A percentile compares a stretch with the other conserved stretches of the same genome.
These are phyloP conservation scores for Phytopythium cucurbitacearum DNA, from an alignment of 352 stramenopile genomes.

Conservation along the genomic window DNA sequence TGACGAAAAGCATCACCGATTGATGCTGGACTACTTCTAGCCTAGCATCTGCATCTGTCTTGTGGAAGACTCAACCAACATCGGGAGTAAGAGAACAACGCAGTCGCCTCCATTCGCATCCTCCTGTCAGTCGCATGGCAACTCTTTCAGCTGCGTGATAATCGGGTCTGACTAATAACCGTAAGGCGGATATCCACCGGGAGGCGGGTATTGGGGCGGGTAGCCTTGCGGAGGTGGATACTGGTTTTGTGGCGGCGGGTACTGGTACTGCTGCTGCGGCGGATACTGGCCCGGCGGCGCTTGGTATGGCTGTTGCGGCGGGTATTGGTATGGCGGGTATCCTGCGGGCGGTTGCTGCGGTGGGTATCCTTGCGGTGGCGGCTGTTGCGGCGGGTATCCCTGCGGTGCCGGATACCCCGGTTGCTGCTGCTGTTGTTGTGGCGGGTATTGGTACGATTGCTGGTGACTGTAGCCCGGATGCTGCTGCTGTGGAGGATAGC, in stretches of 20 bases:
- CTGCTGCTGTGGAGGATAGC: constrained; percentile 15
- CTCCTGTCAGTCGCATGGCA: not conserved
- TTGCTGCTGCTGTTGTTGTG: constrained; percentile 18
- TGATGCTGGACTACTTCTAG: too few relatives aligned
- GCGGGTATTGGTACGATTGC: constrained; percentile 16
- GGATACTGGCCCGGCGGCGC: constrained; percentile 16
- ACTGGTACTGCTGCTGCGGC: constrained; percentile 29
- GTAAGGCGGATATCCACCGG: constrained; percentile 24
- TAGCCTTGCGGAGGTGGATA: constrained; percentile 20
- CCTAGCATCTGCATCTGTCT: too few relatives aligned
- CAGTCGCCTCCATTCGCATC: not conserved
- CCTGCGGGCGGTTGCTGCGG: constrained; percentile 16
- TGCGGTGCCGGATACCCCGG: constrained; percentile 12
- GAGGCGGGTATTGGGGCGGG: constrained; percentile 12
- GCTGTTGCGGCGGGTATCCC: constrained; percentile 16
- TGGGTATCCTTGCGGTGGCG: constrained; percentile 17
- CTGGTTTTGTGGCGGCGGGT: constrained; percentile 17
- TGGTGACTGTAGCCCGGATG: constrained; percentile 16
- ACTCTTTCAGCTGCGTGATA: not conserved
- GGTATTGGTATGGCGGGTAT: constrained; percentile 15
- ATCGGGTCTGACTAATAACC: constrained; percentile 12
- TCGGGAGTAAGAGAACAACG: not conserved
- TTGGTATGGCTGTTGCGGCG: constrained; percentile 17
- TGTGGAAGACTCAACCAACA: not conserved
- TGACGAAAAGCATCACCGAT: too few relatives aligned